Percentiles rank a stretch among this genome's conserved stretches.
phyloP scores from a whole-genome alignment of 805 yeast genomes.

The Yamadazyma akitaensis region DNA sequence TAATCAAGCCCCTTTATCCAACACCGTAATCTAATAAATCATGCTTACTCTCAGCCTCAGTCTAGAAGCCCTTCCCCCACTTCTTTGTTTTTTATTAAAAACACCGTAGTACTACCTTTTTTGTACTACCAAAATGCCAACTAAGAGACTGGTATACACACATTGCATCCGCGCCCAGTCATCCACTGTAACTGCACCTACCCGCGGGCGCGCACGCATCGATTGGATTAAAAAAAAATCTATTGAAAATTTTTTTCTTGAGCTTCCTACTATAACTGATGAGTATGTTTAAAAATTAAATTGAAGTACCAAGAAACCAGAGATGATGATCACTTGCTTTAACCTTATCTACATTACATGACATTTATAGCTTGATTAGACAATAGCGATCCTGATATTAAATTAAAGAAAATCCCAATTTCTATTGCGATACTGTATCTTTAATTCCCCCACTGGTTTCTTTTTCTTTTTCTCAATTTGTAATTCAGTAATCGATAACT shows the following conservation, averaged over 20 bases:
- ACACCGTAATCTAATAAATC: no score
- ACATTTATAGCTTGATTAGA: background rate
- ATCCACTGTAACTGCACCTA: background rate
- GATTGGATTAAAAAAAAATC: background rate
- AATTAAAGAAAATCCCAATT: background rate
- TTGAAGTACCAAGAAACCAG: no score
- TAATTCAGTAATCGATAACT: background rate
- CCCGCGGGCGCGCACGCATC: background rate
- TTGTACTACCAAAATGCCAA: no score
- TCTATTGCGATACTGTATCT: background rate
- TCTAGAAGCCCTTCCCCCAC: no score
- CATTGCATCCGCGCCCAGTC: background rate
- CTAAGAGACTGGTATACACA: no score
- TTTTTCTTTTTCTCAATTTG: background rate
- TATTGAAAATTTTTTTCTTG: background rate
- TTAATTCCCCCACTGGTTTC: background rate
- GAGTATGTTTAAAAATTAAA: no score
- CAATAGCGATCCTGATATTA: background rate
- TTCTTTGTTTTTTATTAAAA: no score
- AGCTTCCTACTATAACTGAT: no score
- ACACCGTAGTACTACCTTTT: no score
- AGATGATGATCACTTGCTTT: constrained; percentile 4
- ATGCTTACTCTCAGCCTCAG: no score
- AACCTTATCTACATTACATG: constrained; percentile 11
- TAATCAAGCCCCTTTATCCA: no score